Evolutionary conservation across 306 rosid species (phyloP).

Genomic region (Malus orientalis): DNA sequence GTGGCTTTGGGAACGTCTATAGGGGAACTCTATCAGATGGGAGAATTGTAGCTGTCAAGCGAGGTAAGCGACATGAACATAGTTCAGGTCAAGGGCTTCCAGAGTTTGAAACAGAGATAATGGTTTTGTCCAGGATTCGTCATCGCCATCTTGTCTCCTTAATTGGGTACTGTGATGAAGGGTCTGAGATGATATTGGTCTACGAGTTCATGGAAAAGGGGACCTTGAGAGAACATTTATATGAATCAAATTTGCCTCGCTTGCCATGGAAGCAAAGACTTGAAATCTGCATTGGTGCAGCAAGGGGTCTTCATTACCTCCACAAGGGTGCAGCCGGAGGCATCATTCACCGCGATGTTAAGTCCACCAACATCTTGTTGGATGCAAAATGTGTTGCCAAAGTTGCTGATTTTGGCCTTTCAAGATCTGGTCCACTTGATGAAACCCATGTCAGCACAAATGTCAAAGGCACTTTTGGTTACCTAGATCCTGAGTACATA

Average conservation of each 20-base stretch:
- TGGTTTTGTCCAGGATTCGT: conserved; percentile 39
- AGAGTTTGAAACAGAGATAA: conserved; percentile 45
- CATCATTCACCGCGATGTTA: conserved; percentile 49
- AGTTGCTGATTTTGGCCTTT: conserved; percentile 54
- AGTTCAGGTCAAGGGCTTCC: conserved; percentile 43
- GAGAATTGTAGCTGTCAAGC: conserved; percentile 38
- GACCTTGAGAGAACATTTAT: conserved; percentile 41
- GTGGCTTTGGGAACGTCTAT: conserved; percentile 57
- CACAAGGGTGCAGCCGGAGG: conserved; percentile 46
- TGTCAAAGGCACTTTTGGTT: conserved; percentile 49
- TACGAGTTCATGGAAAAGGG: conserved; percentile 51
- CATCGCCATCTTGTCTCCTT: conserved; percentile 47
- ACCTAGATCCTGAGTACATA: conserved; percentile 49
- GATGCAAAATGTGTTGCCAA: conserved; percentile 36
- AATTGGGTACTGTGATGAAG: conserved; percentile 51
- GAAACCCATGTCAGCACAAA: conserved; percentile 43
- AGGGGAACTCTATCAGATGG: conserved; percentile 27
- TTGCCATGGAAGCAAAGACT: conserved; percentile 52
- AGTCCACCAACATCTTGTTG: conserved; percentile 46
- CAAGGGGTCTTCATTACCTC: conserved; percentile 47
- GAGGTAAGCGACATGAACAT: conserved; percentile 14
- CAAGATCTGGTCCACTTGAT: conserved; percentile 28
- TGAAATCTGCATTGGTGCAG: conserved; percentile 51
- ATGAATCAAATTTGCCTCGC: conserved; percentile 21
- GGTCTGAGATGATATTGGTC: conserved; percentile 48